Evolutionary conservation across 2,329 filamentous ascomycete genomes (phyloP), one percentile per base, ranked within the genome.

Genomic region (Fusarium concolor): DNA sequence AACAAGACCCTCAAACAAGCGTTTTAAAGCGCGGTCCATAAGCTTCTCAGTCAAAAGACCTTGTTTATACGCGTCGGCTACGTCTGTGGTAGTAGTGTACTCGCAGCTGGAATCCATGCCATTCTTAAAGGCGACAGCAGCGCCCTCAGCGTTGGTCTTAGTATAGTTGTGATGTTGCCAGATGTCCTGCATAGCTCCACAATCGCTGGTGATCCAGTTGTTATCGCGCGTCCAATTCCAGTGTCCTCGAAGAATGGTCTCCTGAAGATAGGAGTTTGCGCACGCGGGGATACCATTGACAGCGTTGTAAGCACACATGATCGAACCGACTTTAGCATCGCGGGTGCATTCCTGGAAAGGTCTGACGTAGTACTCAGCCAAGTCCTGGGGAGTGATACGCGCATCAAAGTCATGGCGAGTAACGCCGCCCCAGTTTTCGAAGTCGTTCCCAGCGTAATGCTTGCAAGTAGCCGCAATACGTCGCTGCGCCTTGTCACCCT

Each of bases 201-300:
- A 61, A 2, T 61, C 58, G 14, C 56, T 61, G 0, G 58, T 61
- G 2, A 61, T 53, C 58, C 58, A 61, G 11, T 61, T 61, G 22
- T 61, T 61, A 10, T 49, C 41, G 0, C 42, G 26, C 1, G 58
- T 61, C 56, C 58, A 61, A 33, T 61, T 61, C 58, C 58, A 61
- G 18, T 61, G 58, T 3, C 41, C 33, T 14, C 58, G 10, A 10
- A 61, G 39, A 6, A 61, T 42, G 0, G 58, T 61, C 12, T 61
- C 58, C 11, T 61, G 58, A 0, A 61, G 22, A 20, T 61, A 61
- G 0, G 58, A 61, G 15, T 61, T 61, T 1, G 58, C 58, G 2
- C 58, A 61, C 0, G 58, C 12, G 2, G 58, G 58, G 1, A 61
- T 53, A 2, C 58, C 58, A 0, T 61, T 61, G 0, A 61, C 56